Base-by-base conservation (phyloP, 2,329 filamentous ascomycete genomes). In the Clarireedia paspali region DNA sequence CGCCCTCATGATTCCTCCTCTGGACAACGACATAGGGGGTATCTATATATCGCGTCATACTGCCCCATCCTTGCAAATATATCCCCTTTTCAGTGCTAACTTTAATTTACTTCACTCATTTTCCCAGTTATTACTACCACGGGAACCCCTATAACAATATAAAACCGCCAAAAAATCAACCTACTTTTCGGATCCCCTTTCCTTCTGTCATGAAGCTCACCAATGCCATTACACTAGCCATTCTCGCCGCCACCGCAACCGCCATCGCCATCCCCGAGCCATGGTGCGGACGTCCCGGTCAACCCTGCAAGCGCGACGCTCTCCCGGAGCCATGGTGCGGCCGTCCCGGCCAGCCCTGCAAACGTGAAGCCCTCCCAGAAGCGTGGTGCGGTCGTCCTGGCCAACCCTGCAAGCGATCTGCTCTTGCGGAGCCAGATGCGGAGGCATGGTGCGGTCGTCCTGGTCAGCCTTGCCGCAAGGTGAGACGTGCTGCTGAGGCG, bases 301-400 rank as follows among this genome's bases (percentile, higher is more conserved):
- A 56, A 39, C 27, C 27, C 30, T 56, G 53, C 47, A 56, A 56
- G 23, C 47, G 53, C 5, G 24, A 36, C 4, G 36, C 53, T 6
- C 14, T 34, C 15, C n/a, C 47, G 1, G 46, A 50, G 7, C 38
- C 53, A 26, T 48, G 46, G 46, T 55, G 53, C 30, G 53, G 53
- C 14, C 47, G 34, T 15, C 47, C 46, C 15, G 53, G 53, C 7
- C 47, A 57, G 14, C 50, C 50, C 20, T 56, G 54, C 42, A 51
- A 51, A n/a, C 57, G 57, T 36, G 38, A 56, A 15, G 20, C 51
- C 14, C 45, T 66, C 23, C 54, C 60, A 23, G 59, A 58, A 40
- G 59, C 65, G 39, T 66, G 55, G 23, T 58, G 57, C 38, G 57
- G 57, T 3, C 30, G 50, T 15, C 55, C 55, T 4, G 55, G 55